Conservation (phyloP, 257 asterid species). For the Echium plantagineum region DNA sequence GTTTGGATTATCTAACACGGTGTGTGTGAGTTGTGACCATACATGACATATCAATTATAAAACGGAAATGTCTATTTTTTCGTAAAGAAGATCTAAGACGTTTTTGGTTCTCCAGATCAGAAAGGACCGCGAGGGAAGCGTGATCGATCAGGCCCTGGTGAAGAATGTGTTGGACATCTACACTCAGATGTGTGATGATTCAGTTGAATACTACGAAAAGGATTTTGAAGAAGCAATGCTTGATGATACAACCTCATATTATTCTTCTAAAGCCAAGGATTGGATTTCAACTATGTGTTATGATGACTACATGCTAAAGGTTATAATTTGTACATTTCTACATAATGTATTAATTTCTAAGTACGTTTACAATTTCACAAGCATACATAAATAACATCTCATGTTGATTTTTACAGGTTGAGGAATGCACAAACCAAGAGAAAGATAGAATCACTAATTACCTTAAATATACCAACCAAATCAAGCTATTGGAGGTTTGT, state of each 20-base stretch:
- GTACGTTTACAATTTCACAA: too few relatives aligned
- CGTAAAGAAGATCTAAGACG: background rate
- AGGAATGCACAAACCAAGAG: slow-evolving; percentile 26
- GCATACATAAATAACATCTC: background rate
- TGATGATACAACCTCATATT: slow-evolving; percentile 23
- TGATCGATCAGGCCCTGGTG: slow-evolving; percentile 19
- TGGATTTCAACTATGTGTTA: slow-evolving; percentile 22
- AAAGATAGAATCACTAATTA: slow-evolving; percentile 17
- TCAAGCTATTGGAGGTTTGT: slow-evolving; percentile 27
- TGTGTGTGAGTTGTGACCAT: too few relatives aligned
- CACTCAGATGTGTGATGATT: slow-evolving; percentile 19
- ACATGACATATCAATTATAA: too few relatives aligned
- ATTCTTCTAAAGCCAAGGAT: slow-evolving; percentile 18
- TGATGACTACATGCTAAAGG: slow-evolving; percentile 27
- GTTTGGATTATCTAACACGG: too few relatives aligned
- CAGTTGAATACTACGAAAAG: slow-evolving; percentile 15
- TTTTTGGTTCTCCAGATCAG: slow-evolving; percentile 15
- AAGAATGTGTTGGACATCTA: slow-evolving; percentile 25
- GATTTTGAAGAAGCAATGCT: slow-evolving; percentile 31
- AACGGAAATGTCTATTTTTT: too few relatives aligned
- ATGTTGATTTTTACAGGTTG: slow-evolving; percentile 12
- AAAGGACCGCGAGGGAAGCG: slow-evolving; percentile 26
- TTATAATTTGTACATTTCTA: background rate
- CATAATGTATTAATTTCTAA: too few relatives aligned
- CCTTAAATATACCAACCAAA: slow-evolving; percentile 12